Evolutionary conservation across 305 asterid genomes (phyloP).

Genomic region (Ilex paraguariensis): DNA sequence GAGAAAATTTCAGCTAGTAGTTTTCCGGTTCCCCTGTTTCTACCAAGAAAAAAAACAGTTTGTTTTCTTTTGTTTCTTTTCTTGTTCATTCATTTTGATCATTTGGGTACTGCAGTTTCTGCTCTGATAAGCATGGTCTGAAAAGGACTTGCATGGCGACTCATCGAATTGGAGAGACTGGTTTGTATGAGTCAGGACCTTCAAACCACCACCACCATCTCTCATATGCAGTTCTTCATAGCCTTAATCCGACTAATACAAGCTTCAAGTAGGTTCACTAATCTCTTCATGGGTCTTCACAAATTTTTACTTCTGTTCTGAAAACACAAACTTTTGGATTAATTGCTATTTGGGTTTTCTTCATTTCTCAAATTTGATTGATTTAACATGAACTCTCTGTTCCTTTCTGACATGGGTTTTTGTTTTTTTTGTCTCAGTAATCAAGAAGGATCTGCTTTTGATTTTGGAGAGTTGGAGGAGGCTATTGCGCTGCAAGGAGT

Average conservation of each 20-base stretch:
- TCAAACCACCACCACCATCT: constrained; percentile 42
- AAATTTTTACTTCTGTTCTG: too few relatives aligned
- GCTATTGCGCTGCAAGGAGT: constrained; percentile 71
- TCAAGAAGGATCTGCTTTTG: constrained; percentile 66
- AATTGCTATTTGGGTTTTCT: background rate
- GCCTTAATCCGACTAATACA: constrained; percentile 6
- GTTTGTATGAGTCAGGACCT: constrained; percentile 39
- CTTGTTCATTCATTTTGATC: background rate
- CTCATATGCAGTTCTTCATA: constrained; percentile 43
- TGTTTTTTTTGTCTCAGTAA: constrained; percentile 9
- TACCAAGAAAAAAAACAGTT: background rate
- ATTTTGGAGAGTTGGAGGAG: constrained; percentile 88
- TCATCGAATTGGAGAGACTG: constrained; percentile 51
- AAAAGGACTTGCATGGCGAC: constrained; percentile 63
- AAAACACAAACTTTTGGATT: too few relatives aligned
- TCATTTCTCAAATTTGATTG: background rate
- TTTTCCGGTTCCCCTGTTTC: constrained; percentile 5
- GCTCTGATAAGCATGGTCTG: constrained; percentile 26
- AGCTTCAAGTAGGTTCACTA: constrained; percentile 38
- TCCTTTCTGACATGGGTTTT: background rate
- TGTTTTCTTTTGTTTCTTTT: background rate
- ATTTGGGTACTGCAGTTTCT: constrained; percentile 4
- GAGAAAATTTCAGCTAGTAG: constrained; percentile 3
- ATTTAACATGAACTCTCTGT: background rate
- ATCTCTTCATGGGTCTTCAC: too few relatives aligned